Evolutionary conservation across 2,329 filamentous ascomycete species (phyloP).

Genomic region (Neoarthrinium moseri): DNA sequence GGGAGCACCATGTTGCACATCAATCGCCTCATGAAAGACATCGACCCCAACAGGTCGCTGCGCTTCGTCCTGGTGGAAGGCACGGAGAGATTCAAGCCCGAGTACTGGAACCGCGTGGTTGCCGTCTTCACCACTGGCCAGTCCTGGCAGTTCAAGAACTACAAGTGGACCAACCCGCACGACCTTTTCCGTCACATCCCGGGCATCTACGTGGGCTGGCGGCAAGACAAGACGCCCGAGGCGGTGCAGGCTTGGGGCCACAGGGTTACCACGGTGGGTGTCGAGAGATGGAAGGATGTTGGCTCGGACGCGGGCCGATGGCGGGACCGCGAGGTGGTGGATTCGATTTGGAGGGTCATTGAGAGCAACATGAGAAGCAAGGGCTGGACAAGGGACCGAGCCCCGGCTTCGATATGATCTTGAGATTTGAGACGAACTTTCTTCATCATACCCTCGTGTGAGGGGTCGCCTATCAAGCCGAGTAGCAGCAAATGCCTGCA

Average conservation of each 20-base stretch:
- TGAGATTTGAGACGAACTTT: neutral
- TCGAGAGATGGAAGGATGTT: slow-evolving; percentile 79
- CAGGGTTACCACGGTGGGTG: slow-evolving; percentile 71
- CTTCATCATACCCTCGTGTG: too few species aligned
- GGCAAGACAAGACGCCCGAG: slow-evolving; percentile 76
- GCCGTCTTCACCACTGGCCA: slow-evolving; percentile 98
- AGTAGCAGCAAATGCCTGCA: too few species aligned
- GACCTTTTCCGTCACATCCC: slow-evolving; percentile 88
- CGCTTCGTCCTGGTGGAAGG: slow-evolving; percentile 96
- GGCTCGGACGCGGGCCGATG: slow-evolving; percentile 59
- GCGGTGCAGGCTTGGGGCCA: slow-evolving; percentile 83
- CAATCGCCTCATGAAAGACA: slow-evolving; percentile 69
- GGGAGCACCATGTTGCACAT: slow-evolving; percentile 83
- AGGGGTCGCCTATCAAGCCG: too few species aligned
- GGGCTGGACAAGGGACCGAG: slow-evolving; percentile 76
- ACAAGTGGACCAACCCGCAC: slow-evolving; percentile 88
- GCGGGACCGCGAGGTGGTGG: slow-evolving; percentile 89
- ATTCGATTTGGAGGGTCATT: slow-evolving; percentile 86
- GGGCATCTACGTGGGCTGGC: slow-evolving; percentile 89
- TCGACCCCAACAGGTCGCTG: slow-evolving; percentile 70
- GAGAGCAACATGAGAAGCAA: slow-evolving; percentile 83
- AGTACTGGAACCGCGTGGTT: slow-evolving; percentile 95
- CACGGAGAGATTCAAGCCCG: slow-evolving; percentile 92
- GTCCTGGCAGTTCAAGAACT: slow-evolving; percentile 97
- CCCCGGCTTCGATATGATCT: slow-evolving; percentile 50